Evolutionary conservation across 495 filamentous ascomycete species (phyloP), one percentile per base, ranked within the genome.

Genomic region (Baudoinia panamericana): DNA sequence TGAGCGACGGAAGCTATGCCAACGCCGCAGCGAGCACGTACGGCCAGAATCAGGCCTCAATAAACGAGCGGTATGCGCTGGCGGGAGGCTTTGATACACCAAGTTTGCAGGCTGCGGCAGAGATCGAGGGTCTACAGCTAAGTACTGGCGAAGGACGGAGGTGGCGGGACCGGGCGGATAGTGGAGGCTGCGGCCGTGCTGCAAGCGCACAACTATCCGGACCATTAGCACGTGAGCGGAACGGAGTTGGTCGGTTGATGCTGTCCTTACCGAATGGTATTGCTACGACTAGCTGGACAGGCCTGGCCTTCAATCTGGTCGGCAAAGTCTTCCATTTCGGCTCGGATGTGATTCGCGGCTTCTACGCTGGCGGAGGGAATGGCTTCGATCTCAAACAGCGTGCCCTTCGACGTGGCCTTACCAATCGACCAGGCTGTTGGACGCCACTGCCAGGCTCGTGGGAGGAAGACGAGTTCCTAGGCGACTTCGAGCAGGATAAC

Each of bases 291-390:
- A 35, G 37, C 45, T 67, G 69, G 66, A 49, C 67, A 65, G 64
- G 64, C 63, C 12, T 67, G 53, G 29, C 60, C 61, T 4, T 65
- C 71, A 19, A 62, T 73, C 30, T 66, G 9, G 67, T 64, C 1
- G 82, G 82, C 5, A 87, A 78, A 56, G 75, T 90, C 7, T 82
- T 81, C 66, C 71, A 85, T 52, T 84, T 92, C 45, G 90, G 84
- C 67, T 80, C 67, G 53, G 71, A 73, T 8, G 71, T 79, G 0
- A 87, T 94, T 55, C 64, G 68, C 33, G 86, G 86, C 0, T 94
- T 94, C 60, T 78, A 87, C 41, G 81, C 84, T 11, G 86, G 84
- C 18, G 84, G 80, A 13, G 86, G 85, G 4, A 66, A 63, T 26
- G 80, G 75, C 11, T 93, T 84, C 51, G 62, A 69, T 7, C 58